Base-by-base conservation (phyloP, 1,284 basidiomycete genomes). In the Schizophyllum amplum region DNA sequence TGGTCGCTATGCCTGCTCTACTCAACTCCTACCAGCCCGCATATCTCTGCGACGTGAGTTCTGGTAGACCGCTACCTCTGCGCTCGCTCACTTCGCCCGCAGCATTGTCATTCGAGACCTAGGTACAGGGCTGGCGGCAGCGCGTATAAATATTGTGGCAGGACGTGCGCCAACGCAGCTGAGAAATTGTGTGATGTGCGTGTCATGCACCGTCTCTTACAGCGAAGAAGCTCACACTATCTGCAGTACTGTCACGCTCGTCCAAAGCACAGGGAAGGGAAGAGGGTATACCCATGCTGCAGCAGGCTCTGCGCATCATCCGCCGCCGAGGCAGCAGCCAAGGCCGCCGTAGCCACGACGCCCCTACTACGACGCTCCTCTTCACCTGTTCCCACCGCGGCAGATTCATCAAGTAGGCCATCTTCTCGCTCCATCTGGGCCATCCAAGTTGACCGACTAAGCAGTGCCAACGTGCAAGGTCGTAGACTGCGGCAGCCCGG, bases 191-290 rank as follows among this genome's bases (percentile, higher is more conserved):
- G 75, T 60, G 71, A 75, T 56, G 75, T 76, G 57, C 26, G 46
- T 47, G n/a, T 22, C 4, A 4, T 42, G n/a, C 33, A 42, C 17
- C 17, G 2, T 9, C 11, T 4, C 17, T 42, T 9, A 9, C 33
- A 13, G 15, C 15, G 4, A 2, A 46, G 51, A 17, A 20, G 7
- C 53, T 52, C 11, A 42, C 17, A 3, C 33, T 42, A 9, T 42
- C 13, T 9, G n/a, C 55, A 77, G 75, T 67, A 67, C 48, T 86
- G 83, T 64, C 75, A 80, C 59, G 61, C 70, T 33, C 75, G 79
- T 53, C 81, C 81, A 21, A 83, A 80, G 61, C 75, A 77, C 63
- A 65, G 66, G 52, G 77, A 79, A 56, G 73, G 74, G 22, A 69
- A 63, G 22, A 75, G 73, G 60, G 71, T 69, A 5, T 77, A 78